These are phyloP conservation scores for Erodium moschatum DNA, from an alignment of 441 rosid species.

Conservation along the genomic window DNA sequence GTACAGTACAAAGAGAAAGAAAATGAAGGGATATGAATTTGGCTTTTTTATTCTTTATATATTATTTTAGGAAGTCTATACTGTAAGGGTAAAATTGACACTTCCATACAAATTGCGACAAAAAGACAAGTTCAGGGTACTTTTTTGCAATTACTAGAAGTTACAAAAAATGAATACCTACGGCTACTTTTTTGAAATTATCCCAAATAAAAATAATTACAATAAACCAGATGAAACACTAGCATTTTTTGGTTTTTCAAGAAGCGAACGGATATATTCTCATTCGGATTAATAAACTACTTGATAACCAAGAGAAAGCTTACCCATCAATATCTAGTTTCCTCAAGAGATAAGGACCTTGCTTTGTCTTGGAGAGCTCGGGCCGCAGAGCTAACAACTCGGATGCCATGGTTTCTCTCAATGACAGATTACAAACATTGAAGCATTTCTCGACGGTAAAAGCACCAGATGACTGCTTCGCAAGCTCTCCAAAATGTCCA, in stretches of 20 bases:
- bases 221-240: not conserved
- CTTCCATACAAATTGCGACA: too few species aligned
- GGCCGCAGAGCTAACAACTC: constrained; percentile 51
- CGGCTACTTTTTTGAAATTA: too few species aligned
- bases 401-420: constrained; percentile 61
- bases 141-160: too few species aligned
- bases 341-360: constrained; percentile 74
- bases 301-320: constrained; percentile 20
- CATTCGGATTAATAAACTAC: not conserved
- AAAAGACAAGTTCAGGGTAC: too few species aligned
- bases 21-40: too few species aligned
- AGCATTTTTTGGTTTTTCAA: not conserved
- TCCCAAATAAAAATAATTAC: too few species aligned
- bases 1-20: too few species aligned
- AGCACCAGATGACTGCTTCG: constrained; percentile 64
- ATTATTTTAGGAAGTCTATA: too few species aligned
- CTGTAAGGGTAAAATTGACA: too few species aligned
- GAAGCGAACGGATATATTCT: not conserved
- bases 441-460: constrained; percentile 84
- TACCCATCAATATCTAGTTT: constrained; percentile 74
- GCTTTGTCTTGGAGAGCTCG: constrained; percentile 66
- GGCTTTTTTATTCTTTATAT: too few species aligned
- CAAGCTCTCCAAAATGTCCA: constrained; percentile 76
- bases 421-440: constrained; percentile 47
- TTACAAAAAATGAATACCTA: too few species aligned